phyloP scores from a whole-genome alignment of 31 red algal species.

The Endocladia muricata region DNA sequence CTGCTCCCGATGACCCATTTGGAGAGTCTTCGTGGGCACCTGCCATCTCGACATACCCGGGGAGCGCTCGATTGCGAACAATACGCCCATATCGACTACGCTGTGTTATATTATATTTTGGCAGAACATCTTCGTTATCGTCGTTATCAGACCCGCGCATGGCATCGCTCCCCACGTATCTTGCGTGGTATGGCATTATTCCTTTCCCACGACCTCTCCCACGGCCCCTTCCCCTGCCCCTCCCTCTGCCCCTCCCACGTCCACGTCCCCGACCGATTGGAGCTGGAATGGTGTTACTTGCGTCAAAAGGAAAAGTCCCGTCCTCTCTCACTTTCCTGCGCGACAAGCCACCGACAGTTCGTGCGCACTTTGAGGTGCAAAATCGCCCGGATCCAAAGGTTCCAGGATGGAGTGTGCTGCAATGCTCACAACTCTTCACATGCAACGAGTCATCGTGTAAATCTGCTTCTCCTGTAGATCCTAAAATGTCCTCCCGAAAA shows the following conservation, averaged over 20 bases:
- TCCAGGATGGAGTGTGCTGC: conserved; percentile 35
- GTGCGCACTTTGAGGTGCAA: conserved; percentile 72
- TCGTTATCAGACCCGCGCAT: too few relatives aligned
- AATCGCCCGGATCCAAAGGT: conserved; percentile 66
- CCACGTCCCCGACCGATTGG: not conserved
- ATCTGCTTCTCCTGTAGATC: conserved; percentile 15
- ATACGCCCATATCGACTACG: conserved; percentile 41
- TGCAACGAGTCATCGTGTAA: not conserved
- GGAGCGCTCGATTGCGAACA: conserved; percentile 23
- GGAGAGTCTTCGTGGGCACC: too few relatives aligned
- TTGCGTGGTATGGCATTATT: not conserved
- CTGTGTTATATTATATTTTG: not conserved
- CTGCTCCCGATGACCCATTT: not conserved
- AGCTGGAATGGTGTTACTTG: not conserved
- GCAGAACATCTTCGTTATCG: conserved; percentile 2
- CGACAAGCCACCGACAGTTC: conserved; percentile 69
- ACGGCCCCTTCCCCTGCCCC: conserved; percentile 37
- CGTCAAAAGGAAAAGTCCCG: not conserved
- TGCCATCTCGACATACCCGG: too few relatives aligned
- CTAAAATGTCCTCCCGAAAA: conserved; percentile 27
- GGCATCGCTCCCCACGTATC: not conserved
- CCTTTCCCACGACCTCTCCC: conserved; percentile 10
- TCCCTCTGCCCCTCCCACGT: conserved; percentile 30
- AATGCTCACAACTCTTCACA: conserved; percentile 57
- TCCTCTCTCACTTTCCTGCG: conserved; percentile 33